Conservation (phyloP, 441 rosid genomes). For the Euphorbia schlechtendalii region DNA sequence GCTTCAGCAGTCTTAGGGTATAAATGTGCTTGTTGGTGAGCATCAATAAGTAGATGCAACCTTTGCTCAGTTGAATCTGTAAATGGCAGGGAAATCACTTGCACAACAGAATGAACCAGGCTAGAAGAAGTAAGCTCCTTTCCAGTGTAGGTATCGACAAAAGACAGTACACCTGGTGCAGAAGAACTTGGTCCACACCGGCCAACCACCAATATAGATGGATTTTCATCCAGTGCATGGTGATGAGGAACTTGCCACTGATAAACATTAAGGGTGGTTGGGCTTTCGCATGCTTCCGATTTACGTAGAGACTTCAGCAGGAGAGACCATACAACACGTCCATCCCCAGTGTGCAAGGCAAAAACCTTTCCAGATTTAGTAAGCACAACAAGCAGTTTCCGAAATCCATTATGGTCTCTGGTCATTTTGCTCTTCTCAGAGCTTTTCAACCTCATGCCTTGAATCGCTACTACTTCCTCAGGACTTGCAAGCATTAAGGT, state of each 20-base stretch:
- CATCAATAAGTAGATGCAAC: constrained; percentile 79
- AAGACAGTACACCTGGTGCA: constrained; percentile 69
- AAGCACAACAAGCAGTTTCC: constrained; percentile 81
- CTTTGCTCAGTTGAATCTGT: constrained; percentile 90
- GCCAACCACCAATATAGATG: constrained; percentile 86
- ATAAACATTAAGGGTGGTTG: constrained; percentile 56
- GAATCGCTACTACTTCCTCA: constrained; percentile 83
- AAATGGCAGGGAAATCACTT: constrained; percentile 77
- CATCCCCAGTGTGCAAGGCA: constrained; percentile 98
- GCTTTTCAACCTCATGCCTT: constrained; percentile 75
- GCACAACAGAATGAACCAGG: constrained; percentile 67
- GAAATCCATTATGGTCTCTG: constrained; percentile 97
- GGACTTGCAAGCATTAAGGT: constrained; percentile 94
- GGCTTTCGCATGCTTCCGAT: constrained; percentile 56
- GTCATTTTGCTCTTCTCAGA: constrained; percentile 96
- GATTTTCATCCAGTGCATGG: constrained; percentile 94
- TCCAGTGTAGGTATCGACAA: constrained; percentile 87
- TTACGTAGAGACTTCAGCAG: constrained; percentile 53
- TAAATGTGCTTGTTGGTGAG: constrained; percentile 58
- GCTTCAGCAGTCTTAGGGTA: constrained; percentile 85
- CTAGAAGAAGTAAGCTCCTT: constrained; percentile 49
- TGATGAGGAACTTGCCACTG: constrained; percentile 99
- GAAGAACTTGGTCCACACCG: constrained; percentile 53
- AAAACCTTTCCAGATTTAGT: constrained; percentile 83
- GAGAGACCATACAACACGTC: constrained; percentile 82